Conservation (phyloP, 192 early-diverging fungal species). For the Cetraspora pellucida region DNA sequence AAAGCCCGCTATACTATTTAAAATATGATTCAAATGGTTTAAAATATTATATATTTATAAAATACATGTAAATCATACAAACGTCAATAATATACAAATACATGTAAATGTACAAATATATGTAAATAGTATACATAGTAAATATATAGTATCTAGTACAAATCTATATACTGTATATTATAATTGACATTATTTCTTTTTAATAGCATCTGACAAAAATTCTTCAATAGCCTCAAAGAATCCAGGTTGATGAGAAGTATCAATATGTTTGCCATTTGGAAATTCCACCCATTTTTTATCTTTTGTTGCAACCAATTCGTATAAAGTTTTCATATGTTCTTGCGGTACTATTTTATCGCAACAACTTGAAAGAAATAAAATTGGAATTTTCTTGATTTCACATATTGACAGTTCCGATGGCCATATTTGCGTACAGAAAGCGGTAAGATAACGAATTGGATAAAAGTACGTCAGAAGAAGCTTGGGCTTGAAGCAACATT, state of each 20-base stretch:
- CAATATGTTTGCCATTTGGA: conserved; percentile 83
- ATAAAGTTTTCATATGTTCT: conserved; percentile 79
- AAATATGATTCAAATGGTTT: no score
- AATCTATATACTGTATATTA: no score
- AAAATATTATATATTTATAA: no score
- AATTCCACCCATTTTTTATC: conserved; percentile 67
- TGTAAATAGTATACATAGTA: no score
- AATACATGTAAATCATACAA: no score
- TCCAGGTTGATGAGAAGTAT: conserved; percentile 81
- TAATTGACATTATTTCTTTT: no score
- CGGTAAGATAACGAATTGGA: conserved; percentile 73
- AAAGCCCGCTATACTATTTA: no score
- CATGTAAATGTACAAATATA: no score
- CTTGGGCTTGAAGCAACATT: not conserved
- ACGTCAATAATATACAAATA: no score
- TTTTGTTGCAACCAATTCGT: conserved; percentile 57
- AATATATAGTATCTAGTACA: no score
- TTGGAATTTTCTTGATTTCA: conserved; percentile 64
- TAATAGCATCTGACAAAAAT: no score
- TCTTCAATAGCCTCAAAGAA: conserved; percentile 59
- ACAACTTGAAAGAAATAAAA: conserved; percentile 78
- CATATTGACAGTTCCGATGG: conserved; percentile 71
- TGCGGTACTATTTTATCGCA: conserved; percentile 89
- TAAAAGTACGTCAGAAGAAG: not conserved
- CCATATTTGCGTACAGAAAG: conserved; percentile 88